Percentiles rank a stretch among this genome's conserved stretches.
These are phyloP conservation scores for Yarrowia divulgata DNA, from an alignment of 805 yeast species.

Conservation along the genomic window DNA sequence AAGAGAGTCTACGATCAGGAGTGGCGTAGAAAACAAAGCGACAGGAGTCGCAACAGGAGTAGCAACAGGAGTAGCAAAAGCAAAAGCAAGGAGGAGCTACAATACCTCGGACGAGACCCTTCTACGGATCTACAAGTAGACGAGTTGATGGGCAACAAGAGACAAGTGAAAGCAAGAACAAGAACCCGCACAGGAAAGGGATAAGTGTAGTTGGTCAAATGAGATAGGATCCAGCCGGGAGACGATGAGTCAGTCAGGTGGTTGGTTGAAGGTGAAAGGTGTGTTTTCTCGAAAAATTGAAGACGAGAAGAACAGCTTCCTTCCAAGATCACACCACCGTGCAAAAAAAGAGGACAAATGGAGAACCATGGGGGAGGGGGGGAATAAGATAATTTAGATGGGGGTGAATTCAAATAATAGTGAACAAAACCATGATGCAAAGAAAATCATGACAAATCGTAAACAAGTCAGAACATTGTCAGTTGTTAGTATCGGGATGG, in stretches of 20 bases:
- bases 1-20: neutral
- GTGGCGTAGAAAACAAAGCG: neutral
- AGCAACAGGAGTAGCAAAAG: neutral
- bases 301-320: neutral
- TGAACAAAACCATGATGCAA: conserved; percentile 3
- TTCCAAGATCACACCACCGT: too few species aligned
- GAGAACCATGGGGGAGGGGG: conserved; percentile 14
- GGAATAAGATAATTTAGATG: conserved; percentile 26
- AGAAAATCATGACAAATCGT: conserved; percentile 2
- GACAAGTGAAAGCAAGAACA: neutral
- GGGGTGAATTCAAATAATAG: conserved; percentile 1
- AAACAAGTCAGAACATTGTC: neutral
- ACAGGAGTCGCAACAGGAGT: neutral
- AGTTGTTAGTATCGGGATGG: neutral
- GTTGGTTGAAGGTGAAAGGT: neutral
- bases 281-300: neutral
- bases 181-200: neutral
- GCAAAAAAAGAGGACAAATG: too few species aligned
- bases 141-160: neutral
- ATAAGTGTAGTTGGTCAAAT: neutral
- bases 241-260: neutral
- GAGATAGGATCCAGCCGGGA: conserved; percentile 11
- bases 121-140: conserved; percentile 22
- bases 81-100: conserved; percentile 5
- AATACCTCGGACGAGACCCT: conserved; percentile 28